Conservation (phyloP, 2,329 filamentous ascomycete genomes). For the Pyricularia grisea region DNA sequence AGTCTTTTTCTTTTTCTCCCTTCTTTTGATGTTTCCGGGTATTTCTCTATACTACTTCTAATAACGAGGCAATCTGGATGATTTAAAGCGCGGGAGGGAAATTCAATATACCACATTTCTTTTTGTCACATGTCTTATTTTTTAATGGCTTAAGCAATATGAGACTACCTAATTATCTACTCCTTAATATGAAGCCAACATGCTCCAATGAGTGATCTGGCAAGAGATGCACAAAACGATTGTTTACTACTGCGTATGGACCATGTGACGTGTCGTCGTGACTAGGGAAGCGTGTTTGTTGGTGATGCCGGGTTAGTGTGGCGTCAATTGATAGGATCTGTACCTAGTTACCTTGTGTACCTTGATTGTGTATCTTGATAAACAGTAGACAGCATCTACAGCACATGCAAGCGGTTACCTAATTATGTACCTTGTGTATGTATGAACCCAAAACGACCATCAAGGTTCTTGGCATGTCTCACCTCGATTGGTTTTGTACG, state of each 20-base stretch:
- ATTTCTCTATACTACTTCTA: not conserved
- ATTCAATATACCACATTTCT: not conserved
- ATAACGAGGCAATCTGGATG: not conserved
- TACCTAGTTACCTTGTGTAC: not conserved
- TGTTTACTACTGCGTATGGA: not conserved
- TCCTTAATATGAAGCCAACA: not conserved
- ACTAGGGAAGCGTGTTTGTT: not conserved
- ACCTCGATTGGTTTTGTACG: not conserved
- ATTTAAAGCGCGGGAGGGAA: not conserved
- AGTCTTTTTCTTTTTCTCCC: not conserved
- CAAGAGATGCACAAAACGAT: not conserved
- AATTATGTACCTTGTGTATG: no score
- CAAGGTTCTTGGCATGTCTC: no score
- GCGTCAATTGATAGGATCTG: not conserved
- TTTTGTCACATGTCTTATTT: not conserved
- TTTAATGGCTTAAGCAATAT: not conserved
- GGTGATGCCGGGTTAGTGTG: not conserved
- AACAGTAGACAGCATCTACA: no score
- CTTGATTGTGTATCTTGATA: no score
- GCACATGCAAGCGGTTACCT: no score
- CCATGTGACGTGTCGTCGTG: not conserved
- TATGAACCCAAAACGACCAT: no score
- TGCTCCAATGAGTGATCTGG: not conserved
- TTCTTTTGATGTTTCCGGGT: not conserved
- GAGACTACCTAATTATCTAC: not conserved